These are phyloP conservation scores for Westerdykella aurantiaca DNA, from an alignment of 2,329 filamentous ascomycete species.

Conservation along the genomic window DNA sequence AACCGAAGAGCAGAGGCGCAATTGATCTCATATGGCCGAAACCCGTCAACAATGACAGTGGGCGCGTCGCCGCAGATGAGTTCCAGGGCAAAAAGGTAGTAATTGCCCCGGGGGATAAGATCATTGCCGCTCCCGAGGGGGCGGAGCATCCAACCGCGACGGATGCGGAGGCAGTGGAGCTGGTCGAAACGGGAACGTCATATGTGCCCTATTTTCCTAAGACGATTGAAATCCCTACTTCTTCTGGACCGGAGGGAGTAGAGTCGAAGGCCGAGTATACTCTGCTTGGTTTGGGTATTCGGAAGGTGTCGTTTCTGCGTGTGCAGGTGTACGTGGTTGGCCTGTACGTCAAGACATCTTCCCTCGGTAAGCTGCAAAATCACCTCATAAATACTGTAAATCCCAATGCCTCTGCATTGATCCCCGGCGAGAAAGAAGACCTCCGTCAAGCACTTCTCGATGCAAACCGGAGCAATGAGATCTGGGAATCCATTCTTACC, in stretches of 20 bases:
- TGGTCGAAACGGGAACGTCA: conserved; percentile 74
- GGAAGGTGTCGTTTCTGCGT: conserved; percentile 80
- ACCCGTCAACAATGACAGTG: conserved; percentile 22
- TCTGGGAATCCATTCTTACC: conserved; percentile 66
- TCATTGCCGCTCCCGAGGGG: conserved; percentile 40
- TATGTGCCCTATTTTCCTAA: conserved; percentile 76
- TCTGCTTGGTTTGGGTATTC: conserved; percentile 77
- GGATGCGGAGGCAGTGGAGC: conserved; percentile 56
- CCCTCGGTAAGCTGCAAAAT: conserved; percentile 74
- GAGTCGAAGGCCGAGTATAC: conserved; percentile 62
- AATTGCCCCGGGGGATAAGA: conserved; percentile 58
- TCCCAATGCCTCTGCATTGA: conserved; percentile 71
- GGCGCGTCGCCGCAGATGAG: conserved; percentile 27
- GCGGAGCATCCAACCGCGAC: conserved; percentile 26
- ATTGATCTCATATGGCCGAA: conserved; percentile 21
- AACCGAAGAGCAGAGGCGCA: conserved; percentile 14
- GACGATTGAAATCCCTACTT: conserved; percentile 57
- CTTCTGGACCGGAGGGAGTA: conserved; percentile 18
- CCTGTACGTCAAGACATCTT: conserved; percentile 78
- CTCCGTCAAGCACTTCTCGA: conserved; percentile 67
- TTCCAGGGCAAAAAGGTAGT: conserved; percentile 54
- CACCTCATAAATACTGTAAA: conserved; percentile 71
- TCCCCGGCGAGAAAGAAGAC: conserved; percentile 71
- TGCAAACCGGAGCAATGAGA: conserved; percentile 59
- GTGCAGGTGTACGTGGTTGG: conserved; percentile 95